A percentile compares a stretch with the other conserved stretches of the same genome.
Conservation (phyloP, 75 land plant species). For the Pinus tabuliformis region DNA sequence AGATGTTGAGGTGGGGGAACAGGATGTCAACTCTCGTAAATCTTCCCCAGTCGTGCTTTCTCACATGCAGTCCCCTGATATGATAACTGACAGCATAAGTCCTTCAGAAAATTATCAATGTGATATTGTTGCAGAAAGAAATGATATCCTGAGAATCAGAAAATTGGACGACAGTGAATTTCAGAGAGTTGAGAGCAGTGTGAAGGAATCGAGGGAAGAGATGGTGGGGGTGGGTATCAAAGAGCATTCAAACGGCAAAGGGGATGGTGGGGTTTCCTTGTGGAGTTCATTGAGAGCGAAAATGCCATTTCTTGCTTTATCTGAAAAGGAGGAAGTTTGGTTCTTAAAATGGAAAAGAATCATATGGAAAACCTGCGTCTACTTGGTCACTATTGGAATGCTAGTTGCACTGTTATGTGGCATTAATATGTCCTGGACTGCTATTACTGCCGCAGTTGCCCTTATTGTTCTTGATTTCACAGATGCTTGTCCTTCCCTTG, state of each 20-base stretch:
- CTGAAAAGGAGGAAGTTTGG: conserved; percentile 12
- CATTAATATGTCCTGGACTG: conserved; percentile 66
- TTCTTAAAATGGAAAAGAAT: conserved; percentile 28
- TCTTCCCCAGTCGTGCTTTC: conserved; percentile 39
- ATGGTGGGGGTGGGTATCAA: conserved; percentile 2
- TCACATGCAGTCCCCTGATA: conserved; percentile 1
- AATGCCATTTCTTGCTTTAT: not conserved
- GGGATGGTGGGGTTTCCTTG: not conserved
- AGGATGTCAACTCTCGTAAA: conserved; percentile 24
- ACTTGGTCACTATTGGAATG: conserved; percentile 56
- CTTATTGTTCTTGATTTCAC: conserved; percentile 63
- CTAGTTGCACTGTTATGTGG: conserved; percentile 43
- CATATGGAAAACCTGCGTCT: conserved; percentile 57
- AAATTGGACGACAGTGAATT: not conserved
- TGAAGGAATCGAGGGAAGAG: not conserved
- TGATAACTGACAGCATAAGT: not conserved
- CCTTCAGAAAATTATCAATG: not conserved
- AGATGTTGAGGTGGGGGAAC: conserved; percentile 14
- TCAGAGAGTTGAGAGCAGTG: not conserved
- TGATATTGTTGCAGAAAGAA: conserved; percentile 5
- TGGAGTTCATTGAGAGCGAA: not conserved
- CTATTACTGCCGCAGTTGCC: conserved; percentile 60
- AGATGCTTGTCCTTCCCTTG: conserved; percentile 58
- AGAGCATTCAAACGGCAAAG: not conserved
- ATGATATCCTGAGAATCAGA: not conserved